These are phyloP conservation scores for Mortierella sp. DNA, from an alignment of 371 early-diverging fungal genomes.

Conservation along the genomic window DNA sequence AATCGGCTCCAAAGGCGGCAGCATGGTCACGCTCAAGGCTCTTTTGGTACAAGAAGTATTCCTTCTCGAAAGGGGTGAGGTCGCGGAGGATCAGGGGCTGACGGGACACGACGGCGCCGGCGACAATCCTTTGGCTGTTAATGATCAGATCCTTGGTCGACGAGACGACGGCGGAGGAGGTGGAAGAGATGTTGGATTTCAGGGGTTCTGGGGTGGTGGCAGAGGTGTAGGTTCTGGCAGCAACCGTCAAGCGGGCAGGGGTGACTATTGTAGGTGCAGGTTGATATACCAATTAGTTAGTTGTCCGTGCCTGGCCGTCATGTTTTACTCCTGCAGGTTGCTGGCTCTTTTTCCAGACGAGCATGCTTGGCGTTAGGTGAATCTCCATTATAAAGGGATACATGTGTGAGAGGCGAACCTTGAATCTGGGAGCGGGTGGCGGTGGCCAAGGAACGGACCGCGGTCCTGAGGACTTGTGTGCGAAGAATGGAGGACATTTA, in stretches of 20 bases:
- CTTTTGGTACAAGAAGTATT: slow-evolving; percentile 84
- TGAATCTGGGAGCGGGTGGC: slow-evolving; percentile 38
- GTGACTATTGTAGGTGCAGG: slow-evolving; percentile 5
- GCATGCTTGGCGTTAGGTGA: no score
- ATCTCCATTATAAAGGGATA: background rate
- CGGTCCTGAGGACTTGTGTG: slow-evolving; percentile 45
- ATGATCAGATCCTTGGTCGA: slow-evolving; percentile 52
- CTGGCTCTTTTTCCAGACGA: background rate
- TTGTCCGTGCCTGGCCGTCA: background rate
- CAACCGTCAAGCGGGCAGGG: slow-evolving; percentile 36
- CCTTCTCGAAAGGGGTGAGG: slow-evolving; percentile 79
- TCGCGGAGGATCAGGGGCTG: slow-evolving; percentile 85
- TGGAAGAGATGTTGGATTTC: slow-evolving; percentile 52
- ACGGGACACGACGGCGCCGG: slow-evolving; percentile 84
- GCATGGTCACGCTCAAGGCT: slow-evolving; percentile 75
- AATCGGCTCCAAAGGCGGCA: slow-evolving; percentile 80
- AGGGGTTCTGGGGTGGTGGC: slow-evolving; percentile 26
- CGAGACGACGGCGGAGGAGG: slow-evolving; percentile 40
- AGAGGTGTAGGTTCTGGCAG: slow-evolving; percentile 44
- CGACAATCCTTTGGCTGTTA: slow-evolving; percentile 63
- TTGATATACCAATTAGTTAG: background rate
- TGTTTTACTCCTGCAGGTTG: background rate
- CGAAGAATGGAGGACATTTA: slow-evolving; percentile 47
- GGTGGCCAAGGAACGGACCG: slow-evolving; percentile 26
- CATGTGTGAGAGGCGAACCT: slow-evolving; percentile 21